These are phyloP conservation scores for Aspergillus clavatus DNA, from an alignment of 2,329 filamentous ascomycete species.

Conservation along the genomic window DNA sequence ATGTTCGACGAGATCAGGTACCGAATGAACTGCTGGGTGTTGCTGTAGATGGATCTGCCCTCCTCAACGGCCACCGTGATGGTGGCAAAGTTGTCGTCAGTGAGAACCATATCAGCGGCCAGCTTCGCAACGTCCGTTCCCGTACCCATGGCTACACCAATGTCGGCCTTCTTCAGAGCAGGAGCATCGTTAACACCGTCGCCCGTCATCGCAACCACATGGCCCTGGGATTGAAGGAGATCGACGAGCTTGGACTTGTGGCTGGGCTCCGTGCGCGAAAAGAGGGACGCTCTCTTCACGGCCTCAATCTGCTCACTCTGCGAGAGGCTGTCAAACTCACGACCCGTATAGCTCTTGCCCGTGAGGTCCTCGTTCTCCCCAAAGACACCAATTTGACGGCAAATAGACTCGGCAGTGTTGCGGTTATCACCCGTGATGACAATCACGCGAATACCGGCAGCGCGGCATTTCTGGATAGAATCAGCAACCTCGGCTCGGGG, in stretches of 20 bases:
- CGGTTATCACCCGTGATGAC: conserved; percentile 98
- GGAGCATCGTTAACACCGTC: conserved; percentile 98
- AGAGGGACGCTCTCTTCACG: conserved; percentile 79
- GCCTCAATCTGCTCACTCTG: conserved; percentile 75
- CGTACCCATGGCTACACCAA: conserved; percentile 97
- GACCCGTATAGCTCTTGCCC: conserved; percentile 92
- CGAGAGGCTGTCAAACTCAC: conserved; percentile 84
- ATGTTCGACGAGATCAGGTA: conserved; percentile 99
- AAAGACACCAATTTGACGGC: conserved; percentile 94
- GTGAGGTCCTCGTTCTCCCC: conserved; percentile 71
- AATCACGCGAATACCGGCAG: conserved; percentile 91
- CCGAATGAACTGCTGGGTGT: conserved; percentile 98
- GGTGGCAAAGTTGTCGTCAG: conserved; percentile 98
- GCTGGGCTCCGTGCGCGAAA: conserved; percentile 89
- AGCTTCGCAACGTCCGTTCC: conserved; percentile 96
- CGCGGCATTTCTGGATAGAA: conserved; percentile 83
- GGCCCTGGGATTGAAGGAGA: conserved; percentile 82
- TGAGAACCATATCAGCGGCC: conserved; percentile 96
- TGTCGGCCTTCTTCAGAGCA: conserved; percentile 96
- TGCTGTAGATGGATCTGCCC: conserved; percentile 97
- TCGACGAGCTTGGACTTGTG: conserved; percentile 99
- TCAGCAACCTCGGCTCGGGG: conserved; percentile 84
- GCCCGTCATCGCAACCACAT: conserved; percentile 98
- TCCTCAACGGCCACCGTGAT: conserved; percentile 96
- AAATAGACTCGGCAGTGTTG: conserved; percentile 96